phyloP scores from a whole-genome alignment of 2,329 filamentous ascomycete species.

The Rhinocladiella similis region DNA sequence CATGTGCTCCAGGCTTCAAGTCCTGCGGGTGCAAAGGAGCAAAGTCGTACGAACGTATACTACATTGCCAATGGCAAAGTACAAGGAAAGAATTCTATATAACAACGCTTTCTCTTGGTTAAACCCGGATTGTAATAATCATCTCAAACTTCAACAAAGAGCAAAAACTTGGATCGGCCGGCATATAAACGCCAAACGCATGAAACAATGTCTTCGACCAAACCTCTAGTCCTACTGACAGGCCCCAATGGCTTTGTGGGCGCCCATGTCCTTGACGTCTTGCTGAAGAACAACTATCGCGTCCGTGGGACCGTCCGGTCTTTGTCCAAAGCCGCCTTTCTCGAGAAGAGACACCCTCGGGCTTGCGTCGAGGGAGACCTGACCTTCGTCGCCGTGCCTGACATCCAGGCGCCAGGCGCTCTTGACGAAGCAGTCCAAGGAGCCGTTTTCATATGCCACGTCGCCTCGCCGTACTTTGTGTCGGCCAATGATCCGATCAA shows the following conservation, averaged over 20 bases:
- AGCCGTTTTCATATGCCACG: constrained; percentile 21
- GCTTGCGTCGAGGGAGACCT: constrained; percentile 9
- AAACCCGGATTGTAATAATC: too few species aligned
- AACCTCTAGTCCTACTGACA: constrained; percentile 20
- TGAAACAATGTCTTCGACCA: constrained; percentile 3
- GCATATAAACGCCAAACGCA: background rate
- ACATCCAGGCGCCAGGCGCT: constrained; percentile 20
- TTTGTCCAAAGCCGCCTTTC: constrained; percentile 14
- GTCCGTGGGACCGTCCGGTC: constrained; percentile 19
- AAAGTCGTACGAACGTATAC: too few species aligned
- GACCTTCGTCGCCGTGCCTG: constrained; percentile 11
- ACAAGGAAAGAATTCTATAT: too few species aligned
- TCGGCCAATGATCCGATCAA: constrained; percentile 30
- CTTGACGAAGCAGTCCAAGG: constrained; percentile 15
- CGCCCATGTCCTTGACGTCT: constrained; percentile 16
- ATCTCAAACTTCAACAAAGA: too few species aligned
- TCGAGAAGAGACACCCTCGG: constrained; percentile 7
- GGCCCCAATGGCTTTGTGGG: constrained; percentile 22
- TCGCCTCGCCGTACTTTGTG: constrained; percentile 29
- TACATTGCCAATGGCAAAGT: too few species aligned
- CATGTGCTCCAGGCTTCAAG: too few species aligned
- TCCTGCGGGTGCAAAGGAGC: too few species aligned
- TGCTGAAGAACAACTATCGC: constrained; percentile 9
- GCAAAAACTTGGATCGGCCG: too few species aligned
- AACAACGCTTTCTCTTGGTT: too few species aligned